Evolutionary conservation across 805 yeast species (phyloP).

Genomic region (Starmera amethionina): DNA sequence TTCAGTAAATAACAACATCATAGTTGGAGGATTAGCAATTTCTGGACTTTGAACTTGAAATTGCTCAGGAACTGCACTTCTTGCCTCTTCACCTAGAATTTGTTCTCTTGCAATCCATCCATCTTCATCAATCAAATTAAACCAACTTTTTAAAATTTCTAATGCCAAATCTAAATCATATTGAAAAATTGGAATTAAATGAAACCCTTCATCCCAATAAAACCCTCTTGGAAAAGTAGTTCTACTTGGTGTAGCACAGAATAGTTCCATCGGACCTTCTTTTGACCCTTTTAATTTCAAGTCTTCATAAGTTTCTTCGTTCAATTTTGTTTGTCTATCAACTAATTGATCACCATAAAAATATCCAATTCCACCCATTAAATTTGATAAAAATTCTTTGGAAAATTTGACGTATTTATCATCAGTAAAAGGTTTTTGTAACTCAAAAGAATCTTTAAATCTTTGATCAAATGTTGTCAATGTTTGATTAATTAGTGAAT

Average conservation of each 20-base stretch:
- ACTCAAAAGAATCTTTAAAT: slow-evolving; percentile 40
- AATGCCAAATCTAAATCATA: slow-evolving; percentile 78
- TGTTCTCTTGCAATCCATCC: slow-evolving; percentile 98
- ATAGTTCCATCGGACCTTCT: slow-evolving; percentile 73
- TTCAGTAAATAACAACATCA: slow-evolving; percentile 63
- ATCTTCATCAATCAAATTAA: slow-evolving; percentile 68
- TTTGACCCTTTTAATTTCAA: slow-evolving; percentile 36
- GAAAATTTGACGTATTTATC: slow-evolving; percentile 48
- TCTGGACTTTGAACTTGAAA: slow-evolving; percentile 81
- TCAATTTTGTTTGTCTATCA: slow-evolving; percentile 58
- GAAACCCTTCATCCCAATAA: slow-evolving; percentile 99
- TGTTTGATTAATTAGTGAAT: slow-evolving; percentile 7
- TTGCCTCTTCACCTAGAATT: slow-evolving; percentile 83
- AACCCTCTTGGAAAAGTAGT: slow-evolving; percentile 95
- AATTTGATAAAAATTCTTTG: slow-evolving; percentile 67
- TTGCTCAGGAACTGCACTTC: slow-evolving; percentile 76
- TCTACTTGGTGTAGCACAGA: slow-evolving; percentile 83
- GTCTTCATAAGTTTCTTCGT: slow-evolving; percentile 59
- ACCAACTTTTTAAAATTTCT: slow-evolving; percentile 84
- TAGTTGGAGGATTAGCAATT: slow-evolving; percentile 92
- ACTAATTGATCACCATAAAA: slow-evolving; percentile 78
- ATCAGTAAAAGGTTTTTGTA: slow-evolving; percentile 44
- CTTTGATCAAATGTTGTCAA: slow-evolving; percentile 34
- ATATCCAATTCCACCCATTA: slow-evolving; percentile 86
- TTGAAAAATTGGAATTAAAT: slow-evolving; percentile 68